phyloP scores from a whole-genome alignment of 306 rosid genomes.

The Fragaria vesca region DNA sequence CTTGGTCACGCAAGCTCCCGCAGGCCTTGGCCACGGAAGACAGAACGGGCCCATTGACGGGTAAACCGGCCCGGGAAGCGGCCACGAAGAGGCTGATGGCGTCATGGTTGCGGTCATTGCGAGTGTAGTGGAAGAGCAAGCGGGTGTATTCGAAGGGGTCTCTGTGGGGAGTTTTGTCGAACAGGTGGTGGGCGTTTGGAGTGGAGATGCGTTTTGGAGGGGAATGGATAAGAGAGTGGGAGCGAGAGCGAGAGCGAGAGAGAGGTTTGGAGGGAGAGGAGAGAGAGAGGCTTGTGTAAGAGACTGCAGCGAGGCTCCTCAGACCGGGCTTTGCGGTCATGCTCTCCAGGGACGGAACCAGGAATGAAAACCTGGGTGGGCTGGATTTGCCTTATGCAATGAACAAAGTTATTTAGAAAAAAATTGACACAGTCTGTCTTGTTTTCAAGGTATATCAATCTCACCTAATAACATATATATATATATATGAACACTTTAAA shows the following conservation, averaged over 20 bases:
- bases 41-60: constrained; percentile 44
- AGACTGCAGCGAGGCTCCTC: constrained; percentile 14
- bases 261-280: constrained; percentile 5
- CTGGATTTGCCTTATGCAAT: too few relatives aligned
- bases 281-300: constrained; percentile 11
- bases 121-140: constrained; percentile 51
- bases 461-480: too few relatives aligned
- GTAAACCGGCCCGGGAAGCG: constrained; percentile 38
- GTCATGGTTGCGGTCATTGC: constrained; percentile 40
- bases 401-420: too few relatives aligned
- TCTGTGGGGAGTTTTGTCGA: constrained; percentile 52
- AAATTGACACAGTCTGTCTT: too few relatives aligned
- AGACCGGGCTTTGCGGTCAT: constrained; percentile 31
- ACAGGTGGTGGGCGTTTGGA: constrained; percentile 41
- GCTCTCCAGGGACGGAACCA: background rate
- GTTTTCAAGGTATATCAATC: too few relatives aligned
- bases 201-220: background rate
- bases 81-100: constrained; percentile 43
- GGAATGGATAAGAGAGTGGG: background rate
- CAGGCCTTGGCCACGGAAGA: constrained; percentile 64
- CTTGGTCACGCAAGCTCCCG: constrained; percentile 44
- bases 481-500: too few relatives aligned
- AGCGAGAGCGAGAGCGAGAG: constrained; percentile 2
- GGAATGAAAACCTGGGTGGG: too few relatives aligned
- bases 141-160: constrained; percentile 33